Evolutionary conservation across 768 basidiomycete species (phyloP).

Genomic region (Suillus subaureus): DNA sequence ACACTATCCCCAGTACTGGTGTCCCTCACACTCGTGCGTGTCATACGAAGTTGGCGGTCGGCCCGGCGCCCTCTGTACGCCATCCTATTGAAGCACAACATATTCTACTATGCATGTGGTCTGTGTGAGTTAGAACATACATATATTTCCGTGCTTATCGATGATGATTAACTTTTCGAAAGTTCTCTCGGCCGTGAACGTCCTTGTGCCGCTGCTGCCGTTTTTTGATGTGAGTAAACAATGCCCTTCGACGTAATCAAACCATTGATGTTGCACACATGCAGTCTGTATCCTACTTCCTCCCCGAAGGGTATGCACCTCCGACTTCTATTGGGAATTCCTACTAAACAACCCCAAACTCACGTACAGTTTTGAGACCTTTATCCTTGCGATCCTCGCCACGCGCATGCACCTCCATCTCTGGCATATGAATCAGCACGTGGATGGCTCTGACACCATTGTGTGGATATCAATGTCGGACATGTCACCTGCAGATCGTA

Average conservation of each 20-base stretch:
- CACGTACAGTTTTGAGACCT: not conserved
- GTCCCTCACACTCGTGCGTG: not conserved
- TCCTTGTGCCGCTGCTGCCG: not conserved
- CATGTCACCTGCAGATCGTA: not conserved
- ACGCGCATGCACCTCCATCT: not conserved
- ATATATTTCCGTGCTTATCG: not conserved
- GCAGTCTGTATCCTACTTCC: not conserved
- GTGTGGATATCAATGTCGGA: not conserved
- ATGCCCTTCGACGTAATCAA: not conserved
- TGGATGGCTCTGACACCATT: not conserved
- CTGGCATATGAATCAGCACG: not conserved
- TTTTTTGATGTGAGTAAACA: not conserved
- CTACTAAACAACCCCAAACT: not conserved
- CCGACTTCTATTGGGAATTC: not conserved
- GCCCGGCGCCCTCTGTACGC: not conserved
- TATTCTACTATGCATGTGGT: not conserved
- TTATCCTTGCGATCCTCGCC: not conserved
- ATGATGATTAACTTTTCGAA: not conserved
- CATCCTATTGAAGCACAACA: not conserved
- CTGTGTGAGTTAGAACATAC: not conserved
- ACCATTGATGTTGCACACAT: not conserved
- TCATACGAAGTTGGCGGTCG: not conserved
- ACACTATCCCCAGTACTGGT: not conserved
- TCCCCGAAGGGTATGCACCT: not conserved
- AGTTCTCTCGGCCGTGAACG: not conserved